Base-by-base conservation (phyloP, 176 grass and related monocot genomes). In the Phyllostachys edulis region DNA sequence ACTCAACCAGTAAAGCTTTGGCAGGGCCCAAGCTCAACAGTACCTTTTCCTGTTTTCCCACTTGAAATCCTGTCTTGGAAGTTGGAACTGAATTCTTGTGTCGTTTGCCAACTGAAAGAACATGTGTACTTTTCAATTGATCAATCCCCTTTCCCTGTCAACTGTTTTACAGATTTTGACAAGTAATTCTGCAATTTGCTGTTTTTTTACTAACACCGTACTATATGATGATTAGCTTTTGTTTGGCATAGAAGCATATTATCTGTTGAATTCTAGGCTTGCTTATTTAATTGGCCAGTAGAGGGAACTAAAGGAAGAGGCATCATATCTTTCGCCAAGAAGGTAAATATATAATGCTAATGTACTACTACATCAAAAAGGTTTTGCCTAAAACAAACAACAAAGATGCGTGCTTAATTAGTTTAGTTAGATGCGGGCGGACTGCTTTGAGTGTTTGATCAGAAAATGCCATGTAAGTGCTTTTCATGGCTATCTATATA, bases 381-480 rank as follows among this genome's bases (percentile, higher is more conserved):
- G 39, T 40, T 82, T n/a, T 67, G 49, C 56, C 73, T 64, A 65
- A 67, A 80, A 80, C 81, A 61, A 79, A 79, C 47, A 90, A 37
- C 51, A 68, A 24, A 81, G 21, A 79, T 9, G 67, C 46, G 29
- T 50, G 46, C 5, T 37, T 29, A 38, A 45, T 77, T 74, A 62
- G 69, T 80, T 51, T 46, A 87, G 10, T 62, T 34, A 41, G 71
- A 82, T 78, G 83, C 37, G 11, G 40, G 8, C 7, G 20, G 8
- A 15, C 37, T 78, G 41, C 49, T 46, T 82, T 73, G 45, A 61
- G 77, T 50, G 62, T 36, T 67, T 81, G 45, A 27, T 63, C 73
- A 80, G 47, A 86, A 90, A 88, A 85, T 88, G 74, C 73, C 88
- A 80, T 60, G 68, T 9, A 61, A 90, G 69, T 90, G 85, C 91